Evolutionary conservation across 371 early-diverging fungal genomes (phyloP), one percentile per base, ranked within the genome.

Genomic region (Mucor indicus): DNA sequence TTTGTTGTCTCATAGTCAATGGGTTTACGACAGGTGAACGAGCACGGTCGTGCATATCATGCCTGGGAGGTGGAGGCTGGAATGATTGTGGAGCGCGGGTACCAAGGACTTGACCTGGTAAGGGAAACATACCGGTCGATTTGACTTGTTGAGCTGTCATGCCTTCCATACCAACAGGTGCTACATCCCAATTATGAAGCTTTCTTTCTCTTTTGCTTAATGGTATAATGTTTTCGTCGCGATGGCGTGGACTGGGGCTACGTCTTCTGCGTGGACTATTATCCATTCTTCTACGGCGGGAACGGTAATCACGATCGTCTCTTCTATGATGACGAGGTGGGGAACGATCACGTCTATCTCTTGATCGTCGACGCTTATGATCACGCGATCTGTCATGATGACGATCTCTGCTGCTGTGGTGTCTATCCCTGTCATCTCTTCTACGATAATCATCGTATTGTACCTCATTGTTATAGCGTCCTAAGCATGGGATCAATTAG

Each of bases 111-210:
- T 94, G 96, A 20, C 90, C 92, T 27, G 95, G 96, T 27, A 93
- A 84, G 13, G 93, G 94, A 64, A 96, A 96, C 52, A 87, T 72
- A 12, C 95, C 96, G 23, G 95, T 87, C 13, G 84, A 83, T 69
- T 98, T 98, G 48, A 91, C 98, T 50, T 96, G 90, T 43, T 77
- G 73, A 5, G 91, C 92, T 9, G 91, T 79, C 79, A 95, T 80
- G 42, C 81, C 84, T 62, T 98, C 96, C 68, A 86, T 96, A 19
- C 96, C 97, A 15, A 84, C 81, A 32, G 98, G 98, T 1, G 93
- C 80, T 49, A 90, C 75, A 70, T 98, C 98, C 98, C 98, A 98
- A 60, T 87, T 83, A 47, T 85, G 79, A 27, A 96, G 77, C 67
- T 89, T 92, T 29, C 89, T 75, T 21, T 67, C 73, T 43, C 94